Evolutionary conservation across 2,329 filamentous ascomycete species (phyloP).

Genomic region (Mollisia scopiformis): DNA sequence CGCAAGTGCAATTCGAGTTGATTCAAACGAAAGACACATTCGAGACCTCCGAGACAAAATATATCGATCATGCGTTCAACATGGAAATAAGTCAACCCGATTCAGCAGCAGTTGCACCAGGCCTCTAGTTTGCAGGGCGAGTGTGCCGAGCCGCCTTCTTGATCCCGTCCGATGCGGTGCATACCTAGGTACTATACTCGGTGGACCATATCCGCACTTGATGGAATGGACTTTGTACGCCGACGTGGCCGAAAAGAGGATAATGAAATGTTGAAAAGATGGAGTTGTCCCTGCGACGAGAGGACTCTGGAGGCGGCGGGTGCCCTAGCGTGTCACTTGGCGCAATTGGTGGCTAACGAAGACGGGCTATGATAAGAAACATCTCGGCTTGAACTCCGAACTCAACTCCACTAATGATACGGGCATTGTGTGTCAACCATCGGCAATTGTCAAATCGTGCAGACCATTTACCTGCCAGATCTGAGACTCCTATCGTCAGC

Average conservation of each 20-base stretch:
- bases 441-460: background rate
- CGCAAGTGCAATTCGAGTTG: background rate
- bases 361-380: conserved; percentile 2
- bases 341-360: background rate
- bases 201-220: background rate
- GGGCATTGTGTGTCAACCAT: background rate
- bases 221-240: background rate
- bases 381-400: conserved; percentile 1
- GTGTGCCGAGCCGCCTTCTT: background rate
- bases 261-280: too few species aligned
- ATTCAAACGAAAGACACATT: background rate
- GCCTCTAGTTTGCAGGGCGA: background rate
- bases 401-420: background rate
- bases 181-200: background rate
- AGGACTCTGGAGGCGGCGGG: background rate
- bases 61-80: background rate
- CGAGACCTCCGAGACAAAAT: background rate
- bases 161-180: background rate
- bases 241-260: background rate
- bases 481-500: background rate
- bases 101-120: background rate
- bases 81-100: background rate
- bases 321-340: background rate
- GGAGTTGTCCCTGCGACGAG: background rate
- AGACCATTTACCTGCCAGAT: background rate